Conservation (phyloP, 495 filamentous ascomycete genomes). For the Paragyromitra xinjiangensis region DNA sequence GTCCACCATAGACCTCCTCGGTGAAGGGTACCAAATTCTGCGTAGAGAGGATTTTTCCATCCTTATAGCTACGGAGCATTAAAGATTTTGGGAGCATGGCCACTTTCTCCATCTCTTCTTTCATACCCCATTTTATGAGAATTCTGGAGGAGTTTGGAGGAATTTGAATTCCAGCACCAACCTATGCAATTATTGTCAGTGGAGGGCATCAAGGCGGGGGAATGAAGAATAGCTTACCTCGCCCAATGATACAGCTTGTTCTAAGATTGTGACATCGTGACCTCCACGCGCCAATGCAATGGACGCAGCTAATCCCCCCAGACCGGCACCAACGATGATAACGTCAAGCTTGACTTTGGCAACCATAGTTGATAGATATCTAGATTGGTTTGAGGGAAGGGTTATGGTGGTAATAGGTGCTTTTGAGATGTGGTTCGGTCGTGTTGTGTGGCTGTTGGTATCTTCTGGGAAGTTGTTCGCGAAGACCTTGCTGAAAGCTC, state of each 20-base stretch:
- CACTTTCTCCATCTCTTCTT: constrained; percentile 30
- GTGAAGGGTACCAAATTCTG: constrained; percentile 58
- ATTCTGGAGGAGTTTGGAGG: constrained; percentile 61
- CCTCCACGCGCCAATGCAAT: constrained; percentile 62
- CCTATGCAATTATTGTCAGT: constrained; percentile 45
- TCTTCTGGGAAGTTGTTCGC: neutral
- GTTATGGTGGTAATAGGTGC: neutral
- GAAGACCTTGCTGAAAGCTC: neutral
- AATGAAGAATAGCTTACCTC: constrained; percentile 61
- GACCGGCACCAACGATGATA: constrained; percentile 63
- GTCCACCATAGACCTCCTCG: constrained; percentile 61
- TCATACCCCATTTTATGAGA: constrained; percentile 56
- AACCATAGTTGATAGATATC: constrained; percentile 13
- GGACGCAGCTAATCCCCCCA: constrained; percentile 65
- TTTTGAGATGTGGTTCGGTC: neutral
- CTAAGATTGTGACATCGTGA: constrained; percentile 63
- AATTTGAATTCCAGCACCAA: constrained; percentile 63
- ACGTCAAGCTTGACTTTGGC: constrained; percentile 59
- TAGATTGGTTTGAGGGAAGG: neutral
- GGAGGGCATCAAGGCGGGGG: no score
- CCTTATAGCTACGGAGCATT: constrained; percentile 51
- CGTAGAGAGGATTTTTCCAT: constrained; percentile 58
- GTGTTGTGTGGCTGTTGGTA: neutral
- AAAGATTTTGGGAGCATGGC: constrained; percentile 50
- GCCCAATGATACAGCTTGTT: constrained; percentile 61